Conservation (phyloP, 2,329 filamentous ascomycete species). For the Coniella vitis region DNA sequence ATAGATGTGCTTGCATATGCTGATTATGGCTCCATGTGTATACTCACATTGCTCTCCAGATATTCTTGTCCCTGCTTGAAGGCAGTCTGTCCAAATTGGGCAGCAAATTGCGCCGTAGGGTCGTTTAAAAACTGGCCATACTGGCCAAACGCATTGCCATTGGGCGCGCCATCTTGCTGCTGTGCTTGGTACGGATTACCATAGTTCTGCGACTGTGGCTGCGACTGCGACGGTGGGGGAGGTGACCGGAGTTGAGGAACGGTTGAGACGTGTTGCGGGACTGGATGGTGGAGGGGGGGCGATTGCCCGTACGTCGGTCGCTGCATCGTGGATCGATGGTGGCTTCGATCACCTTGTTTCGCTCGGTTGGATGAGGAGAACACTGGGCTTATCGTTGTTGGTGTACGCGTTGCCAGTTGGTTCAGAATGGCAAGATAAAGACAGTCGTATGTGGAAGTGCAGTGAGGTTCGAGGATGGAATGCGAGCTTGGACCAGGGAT, state of each 20-base stretch:
- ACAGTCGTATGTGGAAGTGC: not conserved
- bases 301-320: conserved; percentile 81
- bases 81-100: conserved; percentile 88
- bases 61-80: conserved; percentile 90
- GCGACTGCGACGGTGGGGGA: conserved; percentile 66
- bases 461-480: not conserved
- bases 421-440: not conserved
- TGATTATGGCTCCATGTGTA: not conserved
- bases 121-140: conserved; percentile 96
- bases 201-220: conserved; percentile 58
- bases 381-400: too few relatives aligned
- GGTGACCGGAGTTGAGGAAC: conserved; percentile 95
- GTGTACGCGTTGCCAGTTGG: too few relatives aligned
- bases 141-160: conserved; percentile 54
- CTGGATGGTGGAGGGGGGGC: conserved; percentile 91
- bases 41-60: conserved; percentile 82
- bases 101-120: conserved; percentile 87
- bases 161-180: conserved; percentile 45
- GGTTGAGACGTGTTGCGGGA: conserved; percentile 96
- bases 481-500: not conserved
- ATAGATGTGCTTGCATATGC: too few relatives aligned
- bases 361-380: not conserved
- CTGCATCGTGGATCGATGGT: conserved; percentile 59
- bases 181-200: conserved; percentile 69
- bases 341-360: not conserved